Conservation (phyloP, 2,329 filamentous ascomycete genomes). For the Neonectria hederae region DNA sequence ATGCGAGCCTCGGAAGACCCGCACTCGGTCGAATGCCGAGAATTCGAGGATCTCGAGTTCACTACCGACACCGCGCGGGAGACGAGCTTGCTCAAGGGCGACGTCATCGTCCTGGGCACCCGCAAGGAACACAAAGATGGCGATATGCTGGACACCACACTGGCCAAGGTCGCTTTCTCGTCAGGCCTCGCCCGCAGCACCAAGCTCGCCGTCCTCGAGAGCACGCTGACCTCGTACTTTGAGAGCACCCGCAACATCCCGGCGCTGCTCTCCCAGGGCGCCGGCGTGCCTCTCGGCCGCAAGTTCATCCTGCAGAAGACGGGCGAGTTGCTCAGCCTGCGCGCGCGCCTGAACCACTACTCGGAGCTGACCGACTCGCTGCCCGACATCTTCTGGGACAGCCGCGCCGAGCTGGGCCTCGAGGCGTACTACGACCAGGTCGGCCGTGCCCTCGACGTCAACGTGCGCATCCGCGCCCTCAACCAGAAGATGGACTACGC, state of each 20-base stretch:
- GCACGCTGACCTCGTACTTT: constrained; percentile 83
- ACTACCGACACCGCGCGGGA: constrained; percentile 77
- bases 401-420: constrained; percentile 84
- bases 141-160: constrained; percentile 66
- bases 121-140: constrained; percentile 61
- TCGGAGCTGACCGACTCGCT: constrained; percentile 95
- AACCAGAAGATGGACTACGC: constrained; percentile 99
- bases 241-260: constrained; percentile 86
- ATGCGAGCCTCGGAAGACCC: constrained; percentile 79
- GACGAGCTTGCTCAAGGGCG: constrained; percentile 81
- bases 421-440: constrained; percentile 97
- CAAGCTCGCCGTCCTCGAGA: constrained; percentile 92
- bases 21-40: constrained; percentile 73
- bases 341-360: constrained; percentile 95
- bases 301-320: constrained; percentile 92
- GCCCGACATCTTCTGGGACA: constrained; percentile 98
- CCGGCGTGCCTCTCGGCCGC: constrained; percentile 58
- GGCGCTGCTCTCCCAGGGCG: constrained; percentile 74
- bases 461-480: constrained; percentile 86
- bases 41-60: constrained; percentile 92
- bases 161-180: constrained; percentile 96
- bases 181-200: constrained; percentile 92
- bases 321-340: constrained; percentile 86
- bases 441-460: constrained; percentile 88
- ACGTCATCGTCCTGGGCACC: constrained; percentile 89